Conservation (phyloP, 1,284 basidiomycete genomes). For the Ganoderma lingzhi region DNA sequence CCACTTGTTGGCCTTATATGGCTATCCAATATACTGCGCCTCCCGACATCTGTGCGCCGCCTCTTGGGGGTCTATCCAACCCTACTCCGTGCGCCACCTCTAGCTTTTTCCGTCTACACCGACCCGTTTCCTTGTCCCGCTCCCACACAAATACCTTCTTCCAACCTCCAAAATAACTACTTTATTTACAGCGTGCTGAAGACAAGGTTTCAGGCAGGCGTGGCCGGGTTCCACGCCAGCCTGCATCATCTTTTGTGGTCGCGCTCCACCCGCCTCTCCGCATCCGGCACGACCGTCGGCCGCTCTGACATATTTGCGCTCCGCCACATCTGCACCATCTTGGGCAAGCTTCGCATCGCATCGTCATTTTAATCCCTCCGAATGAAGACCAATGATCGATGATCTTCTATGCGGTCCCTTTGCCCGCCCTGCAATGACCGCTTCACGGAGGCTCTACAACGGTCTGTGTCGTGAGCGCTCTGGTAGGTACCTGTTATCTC, state of each 20-base stretch:
- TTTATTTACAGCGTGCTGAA: conserved; percentile 6
- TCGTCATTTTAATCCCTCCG: background rate
- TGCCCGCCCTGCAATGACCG: background rate
- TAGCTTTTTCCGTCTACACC: conserved; percentile 24
- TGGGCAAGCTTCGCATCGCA: background rate
- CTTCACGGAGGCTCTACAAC: background rate
- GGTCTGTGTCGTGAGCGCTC: background rate
- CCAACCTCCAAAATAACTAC: conserved; percentile 16
- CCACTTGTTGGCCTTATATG: background rate
- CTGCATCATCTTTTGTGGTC: conserved; percentile 11
- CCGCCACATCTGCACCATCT: conserved; percentile 12
- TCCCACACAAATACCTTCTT: conserved; percentile 19
- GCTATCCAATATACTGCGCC: conserved; percentile 7
- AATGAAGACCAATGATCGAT: background rate
- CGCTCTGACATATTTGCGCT: conserved; percentile 1
- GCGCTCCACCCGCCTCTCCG: conserved; percentile 24
- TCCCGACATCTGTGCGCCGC: background rate
- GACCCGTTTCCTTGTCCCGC: conserved; percentile 16
- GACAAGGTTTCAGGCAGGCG: conserved; percentile 25
- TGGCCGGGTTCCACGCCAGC: conserved; percentile 6
- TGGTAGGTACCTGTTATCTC: background rate
- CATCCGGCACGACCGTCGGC: conserved; percentile 22
- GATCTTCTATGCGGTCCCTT: background rate
- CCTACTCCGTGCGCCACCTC: background rate
- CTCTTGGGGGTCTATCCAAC: background rate